Conservation (phyloP, 345 rosid species). For the Salix koriyanagi region DNA sequence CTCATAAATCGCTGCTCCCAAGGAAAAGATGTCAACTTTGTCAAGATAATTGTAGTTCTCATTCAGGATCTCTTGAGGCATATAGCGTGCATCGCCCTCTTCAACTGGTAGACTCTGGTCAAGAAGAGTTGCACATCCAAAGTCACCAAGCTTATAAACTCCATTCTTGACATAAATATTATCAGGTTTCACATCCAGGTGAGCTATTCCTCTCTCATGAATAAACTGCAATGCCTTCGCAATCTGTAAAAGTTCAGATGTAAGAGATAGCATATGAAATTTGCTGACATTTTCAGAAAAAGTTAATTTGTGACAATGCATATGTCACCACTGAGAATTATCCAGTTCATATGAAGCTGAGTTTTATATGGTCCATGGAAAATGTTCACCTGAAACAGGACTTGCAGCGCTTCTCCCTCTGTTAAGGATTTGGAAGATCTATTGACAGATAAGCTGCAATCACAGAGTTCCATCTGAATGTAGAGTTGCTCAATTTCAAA, state of each 20-base stretch:
- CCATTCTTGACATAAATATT: conserved; percentile 84
- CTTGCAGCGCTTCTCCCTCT: conserved; percentile 56
- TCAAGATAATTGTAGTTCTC: conserved; percentile 79
- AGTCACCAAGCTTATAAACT: conserved; percentile 85
- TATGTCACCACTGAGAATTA: neutral
- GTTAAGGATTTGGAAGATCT: conserved; percentile 37
- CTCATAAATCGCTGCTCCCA: conserved; percentile 78
- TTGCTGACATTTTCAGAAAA: neutral
- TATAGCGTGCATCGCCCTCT: conserved; percentile 98
- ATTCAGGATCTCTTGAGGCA: conserved; percentile 96
- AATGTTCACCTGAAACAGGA: conserved; percentile 63
- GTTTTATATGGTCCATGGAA: neutral
- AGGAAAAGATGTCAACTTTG: conserved; percentile 89
- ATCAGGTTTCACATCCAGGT: conserved; percentile 93
- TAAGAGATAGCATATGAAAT: neutral
- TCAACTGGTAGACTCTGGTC: conserved; percentile 79
- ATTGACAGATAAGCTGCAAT: conserved; percentile 65
- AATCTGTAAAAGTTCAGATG: conserved; percentile 47
- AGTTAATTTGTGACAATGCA: neutral
- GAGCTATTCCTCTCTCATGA: conserved; percentile 84
- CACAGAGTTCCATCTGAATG: conserved; percentile 95
- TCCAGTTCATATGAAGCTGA: neutral
- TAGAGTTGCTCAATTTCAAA: conserved; percentile 88
- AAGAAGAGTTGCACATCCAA: conserved; percentile 89
- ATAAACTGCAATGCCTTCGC: conserved; percentile 75